Conservation (phyloP, 1,139 yeast species). For the Martiniozyma asiatica region DNA sequence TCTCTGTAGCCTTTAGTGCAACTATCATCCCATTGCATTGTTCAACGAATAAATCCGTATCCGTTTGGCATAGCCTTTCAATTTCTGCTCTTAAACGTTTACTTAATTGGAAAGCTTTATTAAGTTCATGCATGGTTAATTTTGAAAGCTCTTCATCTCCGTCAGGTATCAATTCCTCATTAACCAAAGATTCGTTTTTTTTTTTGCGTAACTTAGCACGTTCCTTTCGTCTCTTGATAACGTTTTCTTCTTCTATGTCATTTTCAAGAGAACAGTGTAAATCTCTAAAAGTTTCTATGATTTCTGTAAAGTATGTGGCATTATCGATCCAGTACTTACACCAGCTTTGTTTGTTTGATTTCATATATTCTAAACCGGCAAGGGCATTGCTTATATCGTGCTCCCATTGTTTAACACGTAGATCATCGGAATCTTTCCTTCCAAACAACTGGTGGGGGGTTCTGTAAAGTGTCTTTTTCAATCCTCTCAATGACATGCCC, state of each 20-base stretch:
- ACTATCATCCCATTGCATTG: constrained; percentile 30
- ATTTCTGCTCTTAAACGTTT: no score
- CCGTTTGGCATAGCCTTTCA: no score
- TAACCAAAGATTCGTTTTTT: no score
- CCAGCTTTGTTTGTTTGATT: constrained; percentile 27
- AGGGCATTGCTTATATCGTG: constrained; percentile 31
- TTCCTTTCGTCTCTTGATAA: constrained; percentile 4
- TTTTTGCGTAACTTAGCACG: no score
- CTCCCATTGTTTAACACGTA: constrained; percentile 30
- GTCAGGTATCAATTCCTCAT: no score
- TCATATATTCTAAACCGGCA: constrained; percentile 32
- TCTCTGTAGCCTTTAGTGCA: constrained; percentile 28
- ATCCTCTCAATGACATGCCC: constrained; percentile 23
- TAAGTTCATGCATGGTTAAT: constrained; percentile 19
- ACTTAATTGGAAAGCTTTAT: constrained; percentile 19
- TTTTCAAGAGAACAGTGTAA: constrained; percentile 28
- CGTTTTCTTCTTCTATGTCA: constrained; percentile 18
- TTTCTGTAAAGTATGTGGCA: constrained; percentile 26
- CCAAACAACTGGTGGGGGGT: constrained; percentile 24
- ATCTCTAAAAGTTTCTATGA: constrained; percentile 26
- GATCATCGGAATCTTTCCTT: constrained; percentile 27
- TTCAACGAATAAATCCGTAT: constrained; percentile 24
- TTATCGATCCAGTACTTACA: constrained; percentile 28
- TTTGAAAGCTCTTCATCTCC: constrained; percentile 17
- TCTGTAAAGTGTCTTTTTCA: constrained; percentile 21